phyloP scores from a whole-genome alignment of 2,329 filamentous ascomycete species.

The Botrytis deweyae region DNA sequence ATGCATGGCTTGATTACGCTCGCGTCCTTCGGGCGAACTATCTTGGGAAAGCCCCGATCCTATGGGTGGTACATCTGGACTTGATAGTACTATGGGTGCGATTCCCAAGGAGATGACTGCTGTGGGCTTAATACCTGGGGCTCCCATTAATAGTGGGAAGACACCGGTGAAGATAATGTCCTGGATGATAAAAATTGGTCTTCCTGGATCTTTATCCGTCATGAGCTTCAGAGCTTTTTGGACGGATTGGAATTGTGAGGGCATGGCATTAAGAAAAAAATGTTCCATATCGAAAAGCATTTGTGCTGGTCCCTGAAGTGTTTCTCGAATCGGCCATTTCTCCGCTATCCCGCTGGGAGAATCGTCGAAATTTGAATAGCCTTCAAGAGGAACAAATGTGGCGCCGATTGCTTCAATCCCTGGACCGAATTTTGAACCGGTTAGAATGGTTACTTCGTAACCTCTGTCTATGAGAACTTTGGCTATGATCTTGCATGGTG shows the following conservation, averaged over 20 bases:
- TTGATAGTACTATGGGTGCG: constrained; percentile 40
- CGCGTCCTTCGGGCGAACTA: constrained; percentile 41
- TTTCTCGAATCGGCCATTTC: not conserved
- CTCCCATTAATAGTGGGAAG: constrained; percentile 36
- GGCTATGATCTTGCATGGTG: constrained; percentile 23
- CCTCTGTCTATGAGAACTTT: constrained; percentile 38
- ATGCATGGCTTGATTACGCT: constrained; percentile 38
- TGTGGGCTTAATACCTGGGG: constrained; percentile 42
- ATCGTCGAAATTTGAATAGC: constrained; percentile 28
- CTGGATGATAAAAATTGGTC: not conserved
- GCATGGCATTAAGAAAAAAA: not conserved
- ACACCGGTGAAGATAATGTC: not conserved
- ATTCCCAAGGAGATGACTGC: constrained; percentile 45
- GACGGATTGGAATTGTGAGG: not conserved
- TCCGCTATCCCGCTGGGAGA: not conserved
- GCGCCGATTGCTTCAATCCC: constrained; percentile 42
- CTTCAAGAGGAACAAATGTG: constrained; percentile 39
- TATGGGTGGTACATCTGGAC: constrained; percentile 43
- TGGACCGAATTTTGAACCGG: constrained; percentile 40
- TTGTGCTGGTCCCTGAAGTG: not conserved
- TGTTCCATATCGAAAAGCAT: not conserved
- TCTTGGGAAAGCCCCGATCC: constrained; percentile 43
- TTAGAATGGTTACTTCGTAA: constrained; percentile 46
- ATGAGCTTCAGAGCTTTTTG: not conserved
- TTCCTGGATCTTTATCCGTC: constrained; percentile 6